These are phyloP conservation scores for Ophiostoma sp. DNA, from an alignment of 2,329 filamentous ascomycete species.

Conservation along the genomic window DNA sequence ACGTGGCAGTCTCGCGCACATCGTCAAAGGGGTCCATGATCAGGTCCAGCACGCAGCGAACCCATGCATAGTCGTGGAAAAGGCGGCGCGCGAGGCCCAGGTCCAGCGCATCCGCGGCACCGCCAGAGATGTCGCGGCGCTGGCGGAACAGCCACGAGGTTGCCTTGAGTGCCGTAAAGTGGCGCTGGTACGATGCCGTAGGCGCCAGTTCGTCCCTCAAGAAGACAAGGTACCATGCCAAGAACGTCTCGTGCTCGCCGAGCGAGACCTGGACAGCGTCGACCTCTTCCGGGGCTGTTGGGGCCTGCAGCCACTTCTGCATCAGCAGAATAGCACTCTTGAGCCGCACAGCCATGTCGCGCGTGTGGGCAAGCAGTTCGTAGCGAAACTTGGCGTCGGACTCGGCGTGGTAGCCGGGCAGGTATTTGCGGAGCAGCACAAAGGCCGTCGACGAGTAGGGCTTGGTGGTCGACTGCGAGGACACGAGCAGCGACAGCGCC, in stretches of 20 bases:
- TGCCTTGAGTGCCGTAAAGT: slow-evolving; percentile 72
- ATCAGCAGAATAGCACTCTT: slow-evolving; percentile 59
- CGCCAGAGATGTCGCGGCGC: slow-evolving; percentile 51
- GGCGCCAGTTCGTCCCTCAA: slow-evolving; percentile 68
- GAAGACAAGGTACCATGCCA: slow-evolving; percentile 70
- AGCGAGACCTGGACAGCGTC: slow-evolving; percentile 30
- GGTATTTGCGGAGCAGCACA: slow-evolving; percentile 55
- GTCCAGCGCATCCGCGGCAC: slow-evolving; percentile 29
- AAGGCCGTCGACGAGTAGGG: slow-evolving; percentile 63
- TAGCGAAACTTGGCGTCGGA: slow-evolving; percentile 81
- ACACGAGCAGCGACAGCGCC: slow-evolving; percentile 74
- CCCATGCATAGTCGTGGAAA: slow-evolving; percentile 44
- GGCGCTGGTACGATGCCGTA: slow-evolving; percentile 82
- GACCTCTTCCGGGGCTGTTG: background rate
- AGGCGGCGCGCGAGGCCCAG: slow-evolving; percentile 29
- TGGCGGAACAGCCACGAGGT: slow-evolving; percentile 62
- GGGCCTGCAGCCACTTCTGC: slow-evolving; percentile 28
- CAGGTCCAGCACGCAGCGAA: slow-evolving; percentile 67
- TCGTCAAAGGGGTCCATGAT: slow-evolving; percentile 90
- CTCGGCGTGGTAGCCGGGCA: slow-evolving; percentile 72
- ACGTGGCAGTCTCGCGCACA: slow-evolving; percentile 58
- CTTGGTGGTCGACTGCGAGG: slow-evolving; percentile 67
- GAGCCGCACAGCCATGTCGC: slow-evolving; percentile 71
- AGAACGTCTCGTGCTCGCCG: slow-evolving; percentile 55
- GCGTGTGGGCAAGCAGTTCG: slow-evolving; percentile 68